Base-by-base conservation (phyloP, 2,329 filamentous ascomycete genomes). In the Fusarium chuoi region DNA sequence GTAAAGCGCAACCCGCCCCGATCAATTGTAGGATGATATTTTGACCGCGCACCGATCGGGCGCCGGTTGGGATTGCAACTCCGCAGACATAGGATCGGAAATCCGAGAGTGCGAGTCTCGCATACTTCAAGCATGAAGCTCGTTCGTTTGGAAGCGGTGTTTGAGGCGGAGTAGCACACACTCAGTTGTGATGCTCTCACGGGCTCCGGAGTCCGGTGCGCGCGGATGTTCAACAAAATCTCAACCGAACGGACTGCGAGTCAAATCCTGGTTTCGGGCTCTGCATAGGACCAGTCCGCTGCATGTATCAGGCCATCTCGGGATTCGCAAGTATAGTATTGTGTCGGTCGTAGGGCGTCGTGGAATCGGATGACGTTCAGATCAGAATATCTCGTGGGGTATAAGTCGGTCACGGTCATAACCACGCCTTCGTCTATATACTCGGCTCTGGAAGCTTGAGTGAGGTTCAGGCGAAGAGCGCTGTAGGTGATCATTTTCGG, bases 21-120 rank as follows among this genome's bases (percentile, higher is more conserved):
- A 28, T 5, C 17, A 26, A 20, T 15, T 26, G 18, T 12, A 2
- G 3, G 8, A 1, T 36, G n/a, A 15, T 15, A 2, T 8, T 7
- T 35, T 26, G 5, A 52, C 6, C n/a, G n/a, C 13, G n/a, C 26
- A 20, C 13, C 30, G n/a, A 26, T 15, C 30, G 30, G 30, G 17
- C 49, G n/a, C 6, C 18, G n/a, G 30, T 15, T 26, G n/a, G 22
- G 30, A 26, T 26, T 26, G 17, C 13, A 26, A 15, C 22, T 26
- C 5, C 49, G 4, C 17, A 12, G 3, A 2, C 13, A 36, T 26
- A 11, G 30, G 0, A 15, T 1, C 13, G 12, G 8, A 36, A 14
- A 13, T 7, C 20, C 8, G 15, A 28, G 13, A 20, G 13, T 10
- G n/a, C 13, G 30, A 52, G 12, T 15, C n/a, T 20, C 5, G 8